Base-by-base conservation (phyloP, 148 eudicot species). In the Polygonum maritimum region DNA sequence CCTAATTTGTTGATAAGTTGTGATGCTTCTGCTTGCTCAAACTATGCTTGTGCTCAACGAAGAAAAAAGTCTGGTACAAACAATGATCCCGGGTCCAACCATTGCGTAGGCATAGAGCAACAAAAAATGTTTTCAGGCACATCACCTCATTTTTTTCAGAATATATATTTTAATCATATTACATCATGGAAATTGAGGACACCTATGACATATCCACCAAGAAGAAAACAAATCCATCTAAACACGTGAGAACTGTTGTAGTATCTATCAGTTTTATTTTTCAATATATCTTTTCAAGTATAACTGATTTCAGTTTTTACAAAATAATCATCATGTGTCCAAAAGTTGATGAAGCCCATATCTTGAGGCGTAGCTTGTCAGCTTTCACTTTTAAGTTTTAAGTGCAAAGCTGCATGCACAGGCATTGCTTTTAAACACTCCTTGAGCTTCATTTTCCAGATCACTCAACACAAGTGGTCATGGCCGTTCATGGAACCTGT, bases 401-500 rank as follows among this genome's bases (percentile, higher is more conserved):
- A 76, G 18, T 71, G 49, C n/a, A 45, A 72, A 72, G 48, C 48
- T 44, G 35, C 31, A 3, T 71, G 74, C 75, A 38, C 2, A 52
- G 36, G 31, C 45, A 69, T 44, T 35, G 48, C 63, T 75, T 49
- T 7, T 21, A 67, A n/a, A 48, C 63, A 44, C 51, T 39, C 33
- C 54, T 67, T 55, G 18, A n/a, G n/a, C 47, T 76, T 78, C 40
- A 18, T 77, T 77, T 79, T 44, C 2, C 80, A 93, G 96, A 85
- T 89, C 81, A 86, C 91, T 79, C 90, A 88, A 77, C 89, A 88
- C 89, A 89, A 89, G 87, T 91, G 86, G 85, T 96, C 98, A 26
- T 84, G 88, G 90, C 94, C 96, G 11, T 93, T 93, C 79, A 85
- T 89, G 98, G 91, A 91, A 44, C 98, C 98, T 75, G 98, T 93